These are phyloP conservation scores for Coniochaeta sp. DNA, from an alignment of 2,329 filamentous ascomycete species.

Conservation along the genomic window DNA sequence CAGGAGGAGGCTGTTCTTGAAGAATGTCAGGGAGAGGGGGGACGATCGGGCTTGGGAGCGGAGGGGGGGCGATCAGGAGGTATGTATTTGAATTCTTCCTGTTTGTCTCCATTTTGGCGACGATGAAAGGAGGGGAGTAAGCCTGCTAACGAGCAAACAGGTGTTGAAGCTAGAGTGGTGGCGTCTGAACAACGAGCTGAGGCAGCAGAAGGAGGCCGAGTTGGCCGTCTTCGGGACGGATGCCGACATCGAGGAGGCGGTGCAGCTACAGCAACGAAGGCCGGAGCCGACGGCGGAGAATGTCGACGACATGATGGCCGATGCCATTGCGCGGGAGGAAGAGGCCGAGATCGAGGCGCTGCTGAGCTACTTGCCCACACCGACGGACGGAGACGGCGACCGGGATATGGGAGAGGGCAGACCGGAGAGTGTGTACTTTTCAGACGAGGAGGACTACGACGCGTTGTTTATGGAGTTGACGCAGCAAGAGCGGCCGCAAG, in stretches of 20 bases:
- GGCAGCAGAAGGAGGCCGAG: conserved; percentile 30
- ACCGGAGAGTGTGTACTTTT: conserved; percentile 28
- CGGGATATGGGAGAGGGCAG: neutral
- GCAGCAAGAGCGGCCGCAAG: conserved; percentile 29
- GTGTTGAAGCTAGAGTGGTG: conserved; percentile 35
- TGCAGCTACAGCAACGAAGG: conserved; percentile 21
- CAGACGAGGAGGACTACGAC: conserved; percentile 56
- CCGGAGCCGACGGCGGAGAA: conserved; percentile 14
- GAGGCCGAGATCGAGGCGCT: conserved; percentile 52
- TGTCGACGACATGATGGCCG: conserved; percentile 44
- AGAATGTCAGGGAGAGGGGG: conserved; percentile 53
- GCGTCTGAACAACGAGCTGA: conserved; percentile 27
- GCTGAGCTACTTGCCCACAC: conserved; percentile 37
- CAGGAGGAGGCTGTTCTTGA: conserved; percentile 61
- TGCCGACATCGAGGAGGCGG: conserved; percentile 44
- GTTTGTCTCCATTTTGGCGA: neutral
- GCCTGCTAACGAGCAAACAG: conserved; percentile 12
- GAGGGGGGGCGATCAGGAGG: conserved; percentile 56
- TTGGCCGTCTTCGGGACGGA: conserved; percentile 32
- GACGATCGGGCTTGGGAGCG: conserved; percentile 54
- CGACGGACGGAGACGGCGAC: neutral
- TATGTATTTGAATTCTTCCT: conserved; percentile 16
- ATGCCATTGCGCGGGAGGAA: conserved; percentile 42
- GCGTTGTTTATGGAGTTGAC: conserved; percentile 59
- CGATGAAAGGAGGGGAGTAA: neutral